Evolutionary conservation across 352 stramenopile species (phyloP).

Genomic region (Albugo candida): DNA sequence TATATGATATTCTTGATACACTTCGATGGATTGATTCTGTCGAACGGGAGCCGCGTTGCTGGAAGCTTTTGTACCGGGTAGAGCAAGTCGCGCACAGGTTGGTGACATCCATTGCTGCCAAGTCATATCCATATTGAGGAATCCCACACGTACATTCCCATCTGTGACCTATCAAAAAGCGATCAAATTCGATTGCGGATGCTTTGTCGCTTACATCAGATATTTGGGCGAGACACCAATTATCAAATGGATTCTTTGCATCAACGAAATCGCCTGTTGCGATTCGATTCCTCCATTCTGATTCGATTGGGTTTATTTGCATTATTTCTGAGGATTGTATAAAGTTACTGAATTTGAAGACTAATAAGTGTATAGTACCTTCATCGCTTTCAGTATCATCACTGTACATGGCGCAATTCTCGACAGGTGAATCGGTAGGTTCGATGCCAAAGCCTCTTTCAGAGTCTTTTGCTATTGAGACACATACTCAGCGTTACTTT

Average conservation of each 20-base stretch:
- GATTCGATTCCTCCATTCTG: conserved; percentile 53
- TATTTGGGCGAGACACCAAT: conserved; percentile 42
- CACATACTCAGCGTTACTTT: no score
- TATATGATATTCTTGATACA: conserved; percentile 18
- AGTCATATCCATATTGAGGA: conserved; percentile 63
- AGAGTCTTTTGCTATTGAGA: no score
- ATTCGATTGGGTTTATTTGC: conserved; percentile 42
- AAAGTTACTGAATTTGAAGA: not conserved
- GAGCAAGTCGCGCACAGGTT: conserved; percentile 41
- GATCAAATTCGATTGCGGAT: not conserved
- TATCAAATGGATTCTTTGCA: conserved; percentile 64
- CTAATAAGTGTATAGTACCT: conserved; percentile 13
- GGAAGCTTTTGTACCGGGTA: conserved; percentile 11
- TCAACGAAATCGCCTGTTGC: conserved; percentile 41
- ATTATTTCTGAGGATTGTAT: conserved; percentile 38
- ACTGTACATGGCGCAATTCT: no score
- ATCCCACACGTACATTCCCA: conserved; percentile 42
- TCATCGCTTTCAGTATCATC: conserved; percentile 67
- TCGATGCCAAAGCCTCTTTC: no score
- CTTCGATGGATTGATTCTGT: conserved; percentile 47
- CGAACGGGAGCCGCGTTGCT: conserved; percentile 41
- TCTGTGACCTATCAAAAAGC: conserved; percentile 20
- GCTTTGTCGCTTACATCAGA: not conserved
- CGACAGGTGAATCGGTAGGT: no score
- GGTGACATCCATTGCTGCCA: conserved; percentile 48